Conservation (phyloP, 2,329 filamentous ascomycete species). For the Geoglossum cookeanum region DNA sequence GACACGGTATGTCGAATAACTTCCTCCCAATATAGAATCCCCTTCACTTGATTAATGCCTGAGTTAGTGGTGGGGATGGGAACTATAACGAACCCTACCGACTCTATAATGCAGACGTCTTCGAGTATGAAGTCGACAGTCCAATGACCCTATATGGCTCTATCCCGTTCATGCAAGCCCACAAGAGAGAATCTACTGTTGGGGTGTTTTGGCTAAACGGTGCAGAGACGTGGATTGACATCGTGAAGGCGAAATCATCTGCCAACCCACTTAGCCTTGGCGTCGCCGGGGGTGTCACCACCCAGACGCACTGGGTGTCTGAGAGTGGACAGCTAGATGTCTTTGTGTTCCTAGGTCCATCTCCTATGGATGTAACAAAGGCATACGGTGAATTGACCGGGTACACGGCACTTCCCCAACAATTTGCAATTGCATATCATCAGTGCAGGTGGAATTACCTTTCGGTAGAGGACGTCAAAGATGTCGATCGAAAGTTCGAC, state of each 20-base stretch:
- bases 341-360: slow-evolving; percentile 86
- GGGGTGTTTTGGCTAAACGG: slow-evolving; percentile 96
- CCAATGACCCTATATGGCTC: slow-evolving; percentile 97
- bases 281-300: slow-evolving; percentile 47
- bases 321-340: slow-evolving; percentile 78
- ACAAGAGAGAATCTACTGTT: slow-evolving; percentile 81
- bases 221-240: slow-evolving; percentile 94
- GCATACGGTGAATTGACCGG: slow-evolving; percentile 82
- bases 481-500: slow-evolving; percentile 92
- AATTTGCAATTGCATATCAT: slow-evolving; percentile 84
- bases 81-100: slow-evolving; percentile 82
- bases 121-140: slow-evolving; percentile 92
- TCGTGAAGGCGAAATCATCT: slow-evolving; percentile 57
- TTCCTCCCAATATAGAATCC: background rate
- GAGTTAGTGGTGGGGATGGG: slow-evolving; percentile 49
- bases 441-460: slow-evolving; percentile 99
- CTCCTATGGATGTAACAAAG: slow-evolving; percentile 61
- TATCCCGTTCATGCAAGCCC: slow-evolving; percentile 95
- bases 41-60: slow-evolving; percentile 11
- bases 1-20: slow-evolving; percentile 38
- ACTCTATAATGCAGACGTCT: slow-evolving; percentile 91
- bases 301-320: slow-evolving; percentile 91
- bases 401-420: slow-evolving; percentile 75
- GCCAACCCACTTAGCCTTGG: slow-evolving; percentile 64
- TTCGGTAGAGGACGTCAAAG: slow-evolving; percentile 88